phyloP scores from a whole-genome alignment of 2,329 filamentous ascomycete species.

The Penicillium oxalicum region DNA sequence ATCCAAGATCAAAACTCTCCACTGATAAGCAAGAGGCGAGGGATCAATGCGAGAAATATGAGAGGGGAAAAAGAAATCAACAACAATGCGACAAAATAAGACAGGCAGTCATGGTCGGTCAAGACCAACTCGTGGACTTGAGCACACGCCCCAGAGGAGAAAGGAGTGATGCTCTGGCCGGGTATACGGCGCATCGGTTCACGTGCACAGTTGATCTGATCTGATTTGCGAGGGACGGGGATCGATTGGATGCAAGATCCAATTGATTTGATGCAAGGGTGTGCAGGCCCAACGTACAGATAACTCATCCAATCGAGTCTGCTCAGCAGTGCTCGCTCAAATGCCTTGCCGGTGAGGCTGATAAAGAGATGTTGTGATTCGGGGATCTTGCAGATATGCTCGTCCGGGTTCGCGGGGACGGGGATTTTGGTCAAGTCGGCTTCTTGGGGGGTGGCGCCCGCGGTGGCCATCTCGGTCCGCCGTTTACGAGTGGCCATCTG shows the following conservation, averaged over 20 bases:
- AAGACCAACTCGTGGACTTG: too few relatives aligned
- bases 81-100: too few relatives aligned
- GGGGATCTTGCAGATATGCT: slow-evolving; percentile 56
- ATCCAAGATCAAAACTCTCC: not conserved
- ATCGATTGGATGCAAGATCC: not conserved
- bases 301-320: slow-evolving; percentile 63
- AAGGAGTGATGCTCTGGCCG: too few relatives aligned
- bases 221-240: too few relatives aligned
- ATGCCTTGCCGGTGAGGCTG: slow-evolving; percentile 66
- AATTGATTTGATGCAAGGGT: not conserved
- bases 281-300: slow-evolving; percentile 42
- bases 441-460: slow-evolving; percentile 17
- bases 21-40: too few relatives aligned
- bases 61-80: not conserved
- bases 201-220: too few relatives aligned
- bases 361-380: slow-evolving; percentile 60
- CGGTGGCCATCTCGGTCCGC: slow-evolving; percentile 31
- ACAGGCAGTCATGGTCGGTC: not conserved
- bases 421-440: slow-evolving; percentile 23
- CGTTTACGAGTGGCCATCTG: slow-evolving; percentile 61
- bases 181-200: too few relatives aligned
- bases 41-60: too few relatives aligned
- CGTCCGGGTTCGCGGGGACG: slow-evolving; percentile 46
- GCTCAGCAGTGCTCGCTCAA: slow-evolving; percentile 62
- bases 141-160: too few relatives aligned